These are phyloP conservation scores for Penicillium turbatum DNA, from an alignment of 495 filamentous ascomycete genomes.

Conservation along the genomic window DNA sequence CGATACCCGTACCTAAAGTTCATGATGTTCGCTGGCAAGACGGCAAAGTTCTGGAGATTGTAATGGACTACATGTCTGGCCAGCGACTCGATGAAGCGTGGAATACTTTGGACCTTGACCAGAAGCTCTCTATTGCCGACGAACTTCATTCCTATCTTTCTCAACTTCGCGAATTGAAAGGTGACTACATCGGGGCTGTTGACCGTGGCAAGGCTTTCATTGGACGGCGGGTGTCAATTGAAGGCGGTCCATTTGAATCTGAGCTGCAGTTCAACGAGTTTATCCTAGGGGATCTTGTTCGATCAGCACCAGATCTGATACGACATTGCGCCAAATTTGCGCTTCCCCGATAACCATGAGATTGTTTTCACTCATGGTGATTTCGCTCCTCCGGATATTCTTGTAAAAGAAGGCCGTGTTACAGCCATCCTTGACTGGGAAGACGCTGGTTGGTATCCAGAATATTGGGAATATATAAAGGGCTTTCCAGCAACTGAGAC, in stretches of 20 bases:
- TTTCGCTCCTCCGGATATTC: too few species aligned
- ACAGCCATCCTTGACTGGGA: too few species aligned
- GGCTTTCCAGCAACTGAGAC: constrained; percentile 5
- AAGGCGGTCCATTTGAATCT: background rate
- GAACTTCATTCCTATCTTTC: constrained; percentile 17
- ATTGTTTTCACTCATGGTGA: too few species aligned
- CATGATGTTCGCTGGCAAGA: constrained; percentile 18
- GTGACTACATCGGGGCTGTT: constrained; percentile 18
- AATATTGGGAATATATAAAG: constrained; percentile 1
- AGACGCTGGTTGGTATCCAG: too few species aligned
- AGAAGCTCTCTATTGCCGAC: constrained; percentile 12
- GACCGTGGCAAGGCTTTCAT: background rate
- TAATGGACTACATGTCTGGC: constrained; percentile 35
- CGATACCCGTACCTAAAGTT: constrained; percentile 28
- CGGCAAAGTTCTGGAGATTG: constrained; percentile 12
- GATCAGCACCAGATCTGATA: constrained; percentile 7
- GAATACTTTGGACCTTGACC: constrained; percentile 5
- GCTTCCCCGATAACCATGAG: too few species aligned
- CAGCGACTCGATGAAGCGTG: constrained; percentile 20
- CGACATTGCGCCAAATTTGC: constrained; percentile 21
- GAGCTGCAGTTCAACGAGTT: background rate
- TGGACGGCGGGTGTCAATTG: background rate
- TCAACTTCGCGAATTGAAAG: constrained; percentile 23
- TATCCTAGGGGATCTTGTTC: constrained; percentile 16
- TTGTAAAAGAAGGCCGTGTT: too few species aligned